Base-by-base conservation (phyloP, 768 basidiomycete species). In the Tephrocybe sp. region DNA sequence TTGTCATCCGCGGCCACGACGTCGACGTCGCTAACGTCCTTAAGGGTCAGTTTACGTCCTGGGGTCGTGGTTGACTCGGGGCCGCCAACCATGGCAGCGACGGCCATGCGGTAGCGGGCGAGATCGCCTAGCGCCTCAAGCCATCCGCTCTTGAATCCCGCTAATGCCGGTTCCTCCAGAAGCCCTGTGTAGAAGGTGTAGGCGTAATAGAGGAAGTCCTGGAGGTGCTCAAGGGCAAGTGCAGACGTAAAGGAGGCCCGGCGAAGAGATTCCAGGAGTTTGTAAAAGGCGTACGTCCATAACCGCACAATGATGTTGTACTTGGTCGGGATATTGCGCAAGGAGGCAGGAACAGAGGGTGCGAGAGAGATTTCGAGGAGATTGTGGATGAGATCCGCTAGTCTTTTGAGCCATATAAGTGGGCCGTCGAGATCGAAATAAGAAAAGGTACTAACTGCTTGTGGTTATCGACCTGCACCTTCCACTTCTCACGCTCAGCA, bases 71-170 rank as follows among this genome's bases (percentile, higher is more conserved):
- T 40, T 2, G 58, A 64, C 15, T 73, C 70, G 4, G 76, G 75
- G 23, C 78, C 76, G 23, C 80, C 77, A 24, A 90, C 77, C 78
- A 93, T 84, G 26, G 85, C 86, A n/a, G 92, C 90, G n/a, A 98
- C 90, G 1, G 88, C 87, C 90, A 97, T 96, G 45, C 90, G 82
- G 67, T 98, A 98, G 30, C 95, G 79, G 0, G 97, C 93, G 25
- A 99, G 79, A 68, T 99, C 97, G 20, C 97, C 97, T 14, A 99
- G 84, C 3, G 95, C 93, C 66, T 99, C 97, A 45, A 98, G 81
- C 97, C 97, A 99, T 15, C 86, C 85, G 2, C 81, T 73, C 52
- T 86, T 84, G 74, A 93, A 97, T 6, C 72, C 66, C 1, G 66
- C 69, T 39, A 98, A 78, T 1, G 74, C 77, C 8, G 79, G 83